A percentile compares a stretch with the other conserved stretches of the same genome.
phyloP scores from a whole-genome alignment of 1,139 yeast genomes.

The Geotrichum phurueaensis region DNA sequence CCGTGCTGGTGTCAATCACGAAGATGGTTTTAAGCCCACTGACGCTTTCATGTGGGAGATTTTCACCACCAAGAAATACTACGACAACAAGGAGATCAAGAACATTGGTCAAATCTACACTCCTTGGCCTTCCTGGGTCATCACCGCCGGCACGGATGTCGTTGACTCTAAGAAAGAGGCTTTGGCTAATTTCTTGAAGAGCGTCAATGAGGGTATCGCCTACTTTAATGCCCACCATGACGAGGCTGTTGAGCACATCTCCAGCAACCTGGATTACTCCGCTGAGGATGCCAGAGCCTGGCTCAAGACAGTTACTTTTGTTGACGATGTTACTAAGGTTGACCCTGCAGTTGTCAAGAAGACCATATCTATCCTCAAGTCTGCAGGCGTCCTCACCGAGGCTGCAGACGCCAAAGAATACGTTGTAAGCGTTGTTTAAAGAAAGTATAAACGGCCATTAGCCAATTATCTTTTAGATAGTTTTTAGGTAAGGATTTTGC shows the following conservation, averaged over 20 bases:
- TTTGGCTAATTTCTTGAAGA: slow-evolving; percentile 44
- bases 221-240: slow-evolving; percentile 56
- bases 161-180: slow-evolving; percentile 28
- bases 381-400: slow-evolving; percentile 51
- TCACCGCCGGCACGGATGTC: slow-evolving; percentile 47
- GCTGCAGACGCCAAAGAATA: slow-evolving; percentile 24
- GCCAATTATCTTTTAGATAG: background rate
- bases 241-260: slow-evolving; percentile 63
- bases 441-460: background rate
- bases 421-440: slow-evolving; percentile 4
- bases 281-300: slow-evolving; percentile 72
- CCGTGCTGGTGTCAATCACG: slow-evolving; percentile 69
- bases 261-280: slow-evolving; percentile 65
- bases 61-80: slow-evolving; percentile 80
- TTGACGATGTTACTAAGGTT: slow-evolving; percentile 44
- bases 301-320: slow-evolving; percentile 70
- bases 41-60: slow-evolving; percentile 97
- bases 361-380: slow-evolving; percentile 51
- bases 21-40: slow-evolving; percentile 38
- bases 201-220: slow-evolving; percentile 59
- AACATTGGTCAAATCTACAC: slow-evolving; percentile 83
- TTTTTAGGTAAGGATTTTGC: background rate
- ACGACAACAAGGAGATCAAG: slow-evolving; percentile 72
- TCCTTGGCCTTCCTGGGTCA: slow-evolving; percentile 96
- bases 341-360: slow-evolving; percentile 51